Conservation (phyloP, 768 basidiomycete species). For the Lactarius pseudohatsudake region DNA sequence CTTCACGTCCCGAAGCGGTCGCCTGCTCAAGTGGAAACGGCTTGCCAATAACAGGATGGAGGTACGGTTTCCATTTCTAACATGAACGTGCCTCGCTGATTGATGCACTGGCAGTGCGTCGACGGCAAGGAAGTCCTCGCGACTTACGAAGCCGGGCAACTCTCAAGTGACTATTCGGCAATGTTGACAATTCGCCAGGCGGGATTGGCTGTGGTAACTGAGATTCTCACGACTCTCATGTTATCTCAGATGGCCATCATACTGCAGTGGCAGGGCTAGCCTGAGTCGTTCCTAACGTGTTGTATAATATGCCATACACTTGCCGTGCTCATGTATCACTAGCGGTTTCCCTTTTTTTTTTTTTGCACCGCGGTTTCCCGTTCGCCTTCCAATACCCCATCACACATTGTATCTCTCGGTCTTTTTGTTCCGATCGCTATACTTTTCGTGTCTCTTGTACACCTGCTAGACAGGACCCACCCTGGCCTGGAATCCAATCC, state of each 20-base stretch:
- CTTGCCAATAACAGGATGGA: slow-evolving; percentile 62
- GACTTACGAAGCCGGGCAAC: slow-evolving; percentile 62
- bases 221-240: slow-evolving; percentile 72
- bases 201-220: slow-evolving; percentile 65
- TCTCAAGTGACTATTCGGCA: slow-evolving; percentile 58
- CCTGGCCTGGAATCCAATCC: not conserved
- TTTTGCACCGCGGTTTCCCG: not conserved
- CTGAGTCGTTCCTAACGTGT: not conserved
- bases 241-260: slow-evolving; percentile 69
- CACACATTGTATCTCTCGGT: slow-evolving; percentile 12
- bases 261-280: slow-evolving; percentile 49
- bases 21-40: slow-evolving; percentile 71
- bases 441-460: not conserved
- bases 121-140: slow-evolving; percentile 61
- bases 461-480: not conserved
- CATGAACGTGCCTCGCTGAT: slow-evolving; percentile 4
- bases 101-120: slow-evolving; percentile 44
- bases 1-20: slow-evolving; percentile 68
- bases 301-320: not conserved
- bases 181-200: slow-evolving; percentile 57
- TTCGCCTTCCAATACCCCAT: slow-evolving; percentile 1
- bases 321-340: slow-evolving; percentile 16
- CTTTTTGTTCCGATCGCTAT: not conserved
- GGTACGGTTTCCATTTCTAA: slow-evolving; percentile 42
- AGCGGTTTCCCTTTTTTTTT: slow-evolving; percentile 5